Evolutionary conservation across 2,329 filamentous ascomycete genomes (phyloP), one percentile per base, ranked within the genome.

Genomic region (Epichloe sp.): DNA sequence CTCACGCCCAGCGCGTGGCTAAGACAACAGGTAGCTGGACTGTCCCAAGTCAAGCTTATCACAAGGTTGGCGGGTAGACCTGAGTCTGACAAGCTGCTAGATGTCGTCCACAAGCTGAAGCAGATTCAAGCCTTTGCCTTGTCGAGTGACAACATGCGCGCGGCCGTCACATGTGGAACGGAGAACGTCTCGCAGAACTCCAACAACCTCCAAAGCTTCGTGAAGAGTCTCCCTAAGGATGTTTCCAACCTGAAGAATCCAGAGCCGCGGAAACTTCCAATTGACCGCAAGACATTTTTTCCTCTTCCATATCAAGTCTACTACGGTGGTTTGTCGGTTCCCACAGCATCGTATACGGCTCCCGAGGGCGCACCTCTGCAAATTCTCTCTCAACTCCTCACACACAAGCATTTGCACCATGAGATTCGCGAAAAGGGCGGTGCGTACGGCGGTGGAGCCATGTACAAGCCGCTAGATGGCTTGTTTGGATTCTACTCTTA

Each of bases 371-470:
- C 93, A 1, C 79, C 89, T 0, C 80, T 97, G 15, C 88, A 91
- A 60, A 85, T 97, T 41, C 80, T 98, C 21, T 83, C 90, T 12
- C 88, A 96, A 65, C 80, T 98, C 17, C 78, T 98, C 35, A 97
- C 91, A 0, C 91, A 98, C 71, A 96, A 95, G 68, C 87, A 96
- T 63, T 76, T 98, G 31, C 93, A 98, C 64, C 91, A 95, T 58
- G 93, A 97, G 68, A 96, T 98, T 57, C 86, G 93, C 51, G 93
- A 98, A 65, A 97, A 97, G 69, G 93, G 93, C 35, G 93, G 93
- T 38, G 93, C 93, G 0, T 98, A 98, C 59, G 93, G 93, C 44
- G 93, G 88, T 21, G 89, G 90, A 14, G 91, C 93, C 1, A 91
- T 88, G 64, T 84, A 86, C 44, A 82, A 83, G 23, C 80, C 85